Base-by-base conservation (phyloP, 2,329 filamentous ascomycete species). In the Seiridium unicorne region DNA sequence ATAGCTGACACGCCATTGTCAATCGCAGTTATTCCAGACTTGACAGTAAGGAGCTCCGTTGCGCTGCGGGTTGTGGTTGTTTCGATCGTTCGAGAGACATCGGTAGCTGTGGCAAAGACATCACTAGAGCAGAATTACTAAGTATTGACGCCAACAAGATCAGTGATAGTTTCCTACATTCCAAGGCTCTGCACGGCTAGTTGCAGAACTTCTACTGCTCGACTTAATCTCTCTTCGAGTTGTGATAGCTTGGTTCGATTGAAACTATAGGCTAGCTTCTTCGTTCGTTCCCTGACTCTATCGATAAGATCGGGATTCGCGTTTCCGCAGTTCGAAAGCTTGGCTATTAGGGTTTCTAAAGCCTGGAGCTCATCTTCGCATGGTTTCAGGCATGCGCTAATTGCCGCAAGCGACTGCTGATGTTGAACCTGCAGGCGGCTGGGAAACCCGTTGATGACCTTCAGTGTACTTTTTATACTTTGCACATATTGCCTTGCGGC, bases 191-290 rank as follows among this genome's bases (percentile, higher is more conserved):
- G 44, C 1, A 65, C 26, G 6, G 63, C 56, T 5, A 60, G 44
- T 18, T 63, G 63, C 34, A 65, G 48, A 8, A 56, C 13, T 40
- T 32, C 54, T 6, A 62, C 60, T 18, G 61, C 58, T 9, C 51
- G 59, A 6, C 5, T n/a, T 13, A 63, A 46, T 0, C 55, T 57
- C 0, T 51, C 10, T 4, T 58, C 57, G 2, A 65, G 56, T 36
- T 49, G 32, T 11, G 8, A 34, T 34, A 65, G 32, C 32, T 58
- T 49, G 5, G 56, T 35, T 18, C 60, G 60, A 3, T 65, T 55
- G 34, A 63, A 63, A 1, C 58, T 57, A 34, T 62, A 63, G 3
- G 26, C 46, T 6, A 65, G 40, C 57, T 58, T 58, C 32, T 56
- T 58, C 18, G 40, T 4, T 44, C 36, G 9, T 62, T 18, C 18